These are phyloP conservation scores for Podaxis sp. DNA, from an alignment of 768 basidiomycete species.

Conservation along the genomic window DNA sequence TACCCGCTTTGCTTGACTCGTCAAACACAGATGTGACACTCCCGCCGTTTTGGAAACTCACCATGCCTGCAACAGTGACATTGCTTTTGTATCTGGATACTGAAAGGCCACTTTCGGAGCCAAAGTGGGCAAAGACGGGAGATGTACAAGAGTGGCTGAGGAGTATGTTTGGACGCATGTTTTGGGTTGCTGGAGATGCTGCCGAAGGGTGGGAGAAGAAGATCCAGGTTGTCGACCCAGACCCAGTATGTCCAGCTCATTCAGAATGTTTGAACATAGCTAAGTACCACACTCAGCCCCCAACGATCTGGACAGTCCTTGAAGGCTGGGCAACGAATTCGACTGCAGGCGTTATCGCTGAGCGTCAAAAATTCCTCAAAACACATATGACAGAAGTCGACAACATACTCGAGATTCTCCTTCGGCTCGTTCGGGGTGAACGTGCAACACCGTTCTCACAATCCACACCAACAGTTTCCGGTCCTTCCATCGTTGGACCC, in stretches of 20 bases:
- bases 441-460: slow-evolving; percentile 71
- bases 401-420: slow-evolving; percentile 88
- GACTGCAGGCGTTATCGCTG: slow-evolving; percentile 64
- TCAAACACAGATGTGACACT: slow-evolving; percentile 52
- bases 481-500: slow-evolving; percentile 62
- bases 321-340: slow-evolving; percentile 90
- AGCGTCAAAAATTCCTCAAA: slow-evolving; percentile 84
- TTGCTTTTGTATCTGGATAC: slow-evolving; percentile 81
- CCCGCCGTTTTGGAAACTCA: slow-evolving; percentile 63
- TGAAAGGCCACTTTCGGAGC: slow-evolving; percentile 85
- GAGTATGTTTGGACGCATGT: slow-evolving; percentile 84
- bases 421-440: slow-evolving; percentile 89
- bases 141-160: slow-evolving; percentile 92
- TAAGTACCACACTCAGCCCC: slow-evolving; percentile 52
- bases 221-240: slow-evolving; percentile 88
- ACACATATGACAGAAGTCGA: slow-evolving; percentile 84
- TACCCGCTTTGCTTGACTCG: slow-evolving; percentile 42
- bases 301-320: slow-evolving; percentile 86
- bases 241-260: slow-evolving; percentile 62
- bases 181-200: slow-evolving; percentile 79
- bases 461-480: slow-evolving; percentile 54
- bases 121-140: slow-evolving; percentile 95
- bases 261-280: not conserved
- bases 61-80: slow-evolving; percentile 52
- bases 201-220: slow-evolving; percentile 95